Evolutionary conservation across 768 basidiomycete species (phyloP), one percentile per base, ranked within the genome.

Genomic region (Coprinopsis sp.): DNA sequence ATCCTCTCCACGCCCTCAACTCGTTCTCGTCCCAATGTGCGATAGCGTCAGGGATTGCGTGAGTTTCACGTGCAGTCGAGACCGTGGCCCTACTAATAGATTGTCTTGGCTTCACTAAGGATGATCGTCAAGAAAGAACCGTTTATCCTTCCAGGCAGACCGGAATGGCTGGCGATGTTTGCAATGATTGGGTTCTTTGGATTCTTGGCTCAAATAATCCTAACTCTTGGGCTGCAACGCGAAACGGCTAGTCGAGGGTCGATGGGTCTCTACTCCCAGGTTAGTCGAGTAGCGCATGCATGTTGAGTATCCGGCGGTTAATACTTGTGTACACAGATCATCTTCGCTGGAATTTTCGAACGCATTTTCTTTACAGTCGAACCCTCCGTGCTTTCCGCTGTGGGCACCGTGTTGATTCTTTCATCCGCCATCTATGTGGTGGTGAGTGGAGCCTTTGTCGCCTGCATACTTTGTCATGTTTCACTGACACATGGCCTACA

Each of bases 281-380:
- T 73, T 41, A 37, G 21, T 24, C n/a, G n/a, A n/a, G n/a, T 18
- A 1, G 10, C 14, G 19, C 31, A 29, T 27, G 8, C n/a, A 16
- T 18, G 25, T 13, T 10, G 3, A 8, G 30, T 31, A n/a, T 8
- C 10, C 6, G 25, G 25, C 18, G 6, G 14, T n/a, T 8, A 22
- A 16, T 8, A 18, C 31, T 33, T 10, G 46, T 6, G 3, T 21
- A 4, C 19, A 21, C 24, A 85, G 75, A 74, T 90, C 29, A 67
- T 88, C n/a, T 90, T 83, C 56, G 80, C 86, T 0, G 67, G 74
- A 2, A 58, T 81, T 13, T 67, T 89, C 10, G 84, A 92, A 59
- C 67, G 77, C 3, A 51, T 84, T 33, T 73, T 86, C 54, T 87
- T 91, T 61, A 69, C 78, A 36, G 72, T 72, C 1, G 59, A 67